A percentile compares a stretch with the other conserved stretches of the same genome.
Evolutionary conservation across 352 stramenopile species (phyloP).

Genomic region (Globisporangium barbulae): DNA sequence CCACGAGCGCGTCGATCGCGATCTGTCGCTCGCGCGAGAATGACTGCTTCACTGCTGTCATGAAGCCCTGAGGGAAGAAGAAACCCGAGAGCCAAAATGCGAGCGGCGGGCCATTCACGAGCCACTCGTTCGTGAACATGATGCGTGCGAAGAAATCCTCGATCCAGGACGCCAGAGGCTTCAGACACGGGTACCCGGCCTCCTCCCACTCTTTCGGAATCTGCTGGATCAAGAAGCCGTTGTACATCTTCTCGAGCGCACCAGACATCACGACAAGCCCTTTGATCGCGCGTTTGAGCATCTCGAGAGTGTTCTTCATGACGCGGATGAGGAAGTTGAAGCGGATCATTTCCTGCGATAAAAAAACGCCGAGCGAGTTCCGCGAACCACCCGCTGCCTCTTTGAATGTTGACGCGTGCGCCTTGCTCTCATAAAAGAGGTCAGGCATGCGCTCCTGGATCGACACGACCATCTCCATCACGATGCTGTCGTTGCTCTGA

Average conservation of each 20-base stretch:
- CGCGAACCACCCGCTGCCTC: constrained; percentile 78
- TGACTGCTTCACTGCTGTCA: constrained; percentile 93
- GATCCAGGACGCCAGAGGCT: constrained; percentile 90
- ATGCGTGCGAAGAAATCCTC: constrained; percentile 91
- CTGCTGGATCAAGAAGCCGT: constrained; percentile 89
- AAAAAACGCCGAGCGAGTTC: constrained; percentile 92
- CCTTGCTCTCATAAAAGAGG: constrained; percentile 57
- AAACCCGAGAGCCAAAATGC: constrained; percentile 93
- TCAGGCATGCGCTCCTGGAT: constrained; percentile 81
- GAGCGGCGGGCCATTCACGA: constrained; percentile 72
- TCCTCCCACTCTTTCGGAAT: constrained; percentile 88
- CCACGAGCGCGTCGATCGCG: constrained; percentile 89
- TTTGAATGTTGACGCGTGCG: constrained; percentile 81
- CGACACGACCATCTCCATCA: constrained; percentile 81
- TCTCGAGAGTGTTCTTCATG: constrained; percentile 82
- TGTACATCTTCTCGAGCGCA: constrained; percentile 91
- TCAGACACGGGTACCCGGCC: constrained; percentile 90
- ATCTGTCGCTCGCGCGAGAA: constrained; percentile 89
- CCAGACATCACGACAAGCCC: constrained; percentile 90
- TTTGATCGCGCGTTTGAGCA: constrained; percentile 89
- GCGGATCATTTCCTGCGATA: constrained; percentile 89
- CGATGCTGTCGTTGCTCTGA: constrained; percentile 67
- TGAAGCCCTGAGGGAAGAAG: constrained; percentile 96
- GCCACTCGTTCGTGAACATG: constrained; percentile 80
- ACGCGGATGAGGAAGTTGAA: constrained; percentile 88